A percentile compares a stretch with the other conserved stretches of the same genome.
These are phyloP conservation scores for Bipolaris sorokiniana DNA, from an alignment of 2,329 filamentous ascomycete genomes.

Conservation along the genomic window DNA sequence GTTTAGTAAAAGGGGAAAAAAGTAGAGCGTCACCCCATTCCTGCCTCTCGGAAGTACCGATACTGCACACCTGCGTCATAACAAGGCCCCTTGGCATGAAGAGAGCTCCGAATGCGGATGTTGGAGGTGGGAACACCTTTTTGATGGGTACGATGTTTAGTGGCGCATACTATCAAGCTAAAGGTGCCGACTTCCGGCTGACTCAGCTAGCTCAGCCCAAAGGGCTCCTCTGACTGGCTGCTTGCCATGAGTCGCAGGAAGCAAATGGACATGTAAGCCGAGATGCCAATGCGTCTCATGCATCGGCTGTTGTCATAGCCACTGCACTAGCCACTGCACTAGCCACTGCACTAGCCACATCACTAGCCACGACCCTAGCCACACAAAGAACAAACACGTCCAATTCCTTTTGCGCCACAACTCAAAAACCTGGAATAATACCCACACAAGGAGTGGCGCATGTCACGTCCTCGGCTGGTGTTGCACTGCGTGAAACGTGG, in stretches of 20 bases:
- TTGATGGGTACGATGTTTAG: constrained; percentile 5
- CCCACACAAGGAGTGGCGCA: constrained; percentile 9
- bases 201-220: constrained; percentile 8
- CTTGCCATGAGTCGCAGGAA: background rate
- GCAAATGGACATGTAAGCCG: background rate
- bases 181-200: constrained; percentile 15
- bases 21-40: constrained; percentile 2
- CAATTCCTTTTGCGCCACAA: background rate
- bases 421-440: background rate
- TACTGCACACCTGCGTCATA: constrained; percentile 17
- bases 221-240: background rate
- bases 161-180: constrained; percentile 3
- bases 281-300: background rate
- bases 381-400: constrained; percentile 1
- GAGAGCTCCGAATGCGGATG: constrained; percentile 5
- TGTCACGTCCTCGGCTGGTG: background rate
- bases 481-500: constrained; percentile 3
- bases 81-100: constrained; percentile 15
- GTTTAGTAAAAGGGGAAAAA: background rate
- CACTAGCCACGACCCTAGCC: constrained; percentile 14
- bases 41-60: constrained; percentile 6
- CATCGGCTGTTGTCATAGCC: background rate
- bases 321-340: constrained; percentile 13
- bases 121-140: constrained; percentile 8
- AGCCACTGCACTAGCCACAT: constrained; percentile 20